A percentile compares a stretch with the other conserved stretches of the same genome.
Conservation (phyloP, 495 filamentous ascomycete species). For the Patellaria atrata region DNA sequence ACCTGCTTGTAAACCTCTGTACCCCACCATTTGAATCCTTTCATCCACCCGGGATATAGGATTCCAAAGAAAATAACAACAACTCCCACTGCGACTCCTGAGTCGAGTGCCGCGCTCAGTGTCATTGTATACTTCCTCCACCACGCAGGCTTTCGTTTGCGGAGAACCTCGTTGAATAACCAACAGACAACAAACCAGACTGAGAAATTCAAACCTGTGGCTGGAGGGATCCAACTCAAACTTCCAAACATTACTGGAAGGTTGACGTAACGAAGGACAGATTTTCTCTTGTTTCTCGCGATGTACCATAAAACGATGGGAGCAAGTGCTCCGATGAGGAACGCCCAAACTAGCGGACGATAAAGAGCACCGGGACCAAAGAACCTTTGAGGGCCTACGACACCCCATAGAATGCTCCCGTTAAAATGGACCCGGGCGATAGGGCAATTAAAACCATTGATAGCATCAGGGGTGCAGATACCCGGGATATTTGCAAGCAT, state of each 20-base stretch:
- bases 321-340: constrained; percentile 53
- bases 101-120: constrained; percentile 66
- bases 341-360: constrained; percentile 57
- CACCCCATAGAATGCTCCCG: constrained; percentile 77
- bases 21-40: constrained; percentile 25
- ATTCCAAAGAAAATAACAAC: constrained; percentile 74
- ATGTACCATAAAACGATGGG: constrained; percentile 55
- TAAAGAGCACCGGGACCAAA: constrained; percentile 64
- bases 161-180: constrained; percentile 63
- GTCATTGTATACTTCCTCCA: constrained; percentile 89
- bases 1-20: constrained; percentile 26
- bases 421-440: constrained; percentile 84
- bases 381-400: constrained; percentile 63
- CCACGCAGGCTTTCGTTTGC: constrained; percentile 51
- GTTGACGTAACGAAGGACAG: constrained; percentile 49
- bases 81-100: constrained; percentile 62
- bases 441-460: constrained; percentile 79
- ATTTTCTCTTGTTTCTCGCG: constrained; percentile 30
- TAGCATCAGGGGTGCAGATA: constrained; percentile 60
- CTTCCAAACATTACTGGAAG: constrained; percentile 59
- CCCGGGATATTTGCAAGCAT: constrained; percentile 66
- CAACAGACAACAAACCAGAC: constrained; percentile 74
- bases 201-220: constrained; percentile 71
- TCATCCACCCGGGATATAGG: constrained; percentile 52
- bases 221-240: constrained; percentile 69